Percentiles rank a stretch among this genome's conserved stretches.
phyloP scores from a whole-genome alignment of 805 yeast genomes.

The Starmerella tilneyi region DNA sequence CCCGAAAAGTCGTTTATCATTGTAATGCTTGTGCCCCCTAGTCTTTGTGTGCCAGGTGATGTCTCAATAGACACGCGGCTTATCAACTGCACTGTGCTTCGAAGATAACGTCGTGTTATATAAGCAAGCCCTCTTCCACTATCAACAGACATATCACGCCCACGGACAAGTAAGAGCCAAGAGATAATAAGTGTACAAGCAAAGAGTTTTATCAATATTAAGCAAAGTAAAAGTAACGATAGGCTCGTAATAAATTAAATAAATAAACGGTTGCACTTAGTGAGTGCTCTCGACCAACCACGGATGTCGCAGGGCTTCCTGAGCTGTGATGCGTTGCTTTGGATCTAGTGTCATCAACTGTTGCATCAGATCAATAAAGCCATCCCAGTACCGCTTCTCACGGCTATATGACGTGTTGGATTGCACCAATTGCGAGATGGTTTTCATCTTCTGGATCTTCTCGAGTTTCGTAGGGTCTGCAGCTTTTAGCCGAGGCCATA shows the following conservation, averaged over 20 bases:
- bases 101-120: no score
- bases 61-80: no score
- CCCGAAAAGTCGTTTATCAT: no score
- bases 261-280: conserved; percentile 7
- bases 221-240: no score
- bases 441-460: conserved; percentile 16
- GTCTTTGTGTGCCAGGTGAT: no score
- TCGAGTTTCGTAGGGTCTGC: conserved; percentile 17
- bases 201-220: no score
- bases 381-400: conserved; percentile 71
- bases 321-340: conserved; percentile 57
- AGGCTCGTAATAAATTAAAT: conserved; percentile 1
- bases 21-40: no score
- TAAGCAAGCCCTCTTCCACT: no score
- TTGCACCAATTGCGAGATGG: conserved; percentile 19
- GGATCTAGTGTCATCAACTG: conserved; percentile 66
- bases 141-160: no score
- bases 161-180: no score
- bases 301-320: conserved; percentile 66
- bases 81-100: no score
- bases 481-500: conserved; percentile 9
- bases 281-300: conserved; percentile 46
- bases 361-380: conserved; percentile 59
- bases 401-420: conserved; percentile 15
- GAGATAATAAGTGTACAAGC: no score